Evolutionary conservation across 2,329 filamentous ascomycete species (phyloP).

Genomic region (Fusarium humuli): DNA sequence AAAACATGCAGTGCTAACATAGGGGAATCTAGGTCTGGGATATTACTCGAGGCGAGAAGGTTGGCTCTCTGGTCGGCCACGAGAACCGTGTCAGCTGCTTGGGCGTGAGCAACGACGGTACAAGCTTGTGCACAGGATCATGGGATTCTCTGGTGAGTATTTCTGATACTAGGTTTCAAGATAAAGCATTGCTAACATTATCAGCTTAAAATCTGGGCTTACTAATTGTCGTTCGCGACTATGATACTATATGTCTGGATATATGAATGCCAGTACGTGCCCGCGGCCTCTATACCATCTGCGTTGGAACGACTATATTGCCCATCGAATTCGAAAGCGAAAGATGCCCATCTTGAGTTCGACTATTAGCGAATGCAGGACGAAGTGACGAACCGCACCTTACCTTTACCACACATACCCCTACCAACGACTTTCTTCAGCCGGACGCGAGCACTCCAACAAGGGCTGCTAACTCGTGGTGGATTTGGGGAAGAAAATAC

Average conservation of each 20-base stretch:
- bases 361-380: conserved; percentile 54
- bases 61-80: conserved; percentile 95
- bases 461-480: conserved; percentile 43
- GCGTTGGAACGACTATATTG: conserved; percentile 49
- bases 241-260: conserved; percentile 47
- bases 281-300: conserved; percentile 45
- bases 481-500: conserved; percentile 42
- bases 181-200: conserved; percentile 20
- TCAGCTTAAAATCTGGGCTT: conserved; percentile 90
- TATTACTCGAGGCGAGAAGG: conserved; percentile 93
- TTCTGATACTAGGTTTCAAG: neutral
- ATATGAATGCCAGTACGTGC: conserved; percentile 47
- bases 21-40: conserved; percentile 85
- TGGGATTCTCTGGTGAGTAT: conserved; percentile 96
- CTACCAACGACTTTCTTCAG: conserved; percentile 44
- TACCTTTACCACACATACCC: conserved; percentile 49
- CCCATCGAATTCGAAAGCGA: conserved; percentile 47
- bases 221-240: conserved; percentile 61
- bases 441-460: conserved; percentile 40
- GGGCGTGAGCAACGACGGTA: conserved; percentile 98
- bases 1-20: conserved; percentile 17
- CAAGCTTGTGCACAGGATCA: conserved; percentile 98
- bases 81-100: conserved; percentile 99
- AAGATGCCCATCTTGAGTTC: conserved; percentile 50
- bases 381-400: conserved; percentile 56